These are phyloP conservation scores for Furcasterigmium furcatum DNA, from an alignment of 2,329 filamentous ascomycete species.

Conservation along the genomic window DNA sequence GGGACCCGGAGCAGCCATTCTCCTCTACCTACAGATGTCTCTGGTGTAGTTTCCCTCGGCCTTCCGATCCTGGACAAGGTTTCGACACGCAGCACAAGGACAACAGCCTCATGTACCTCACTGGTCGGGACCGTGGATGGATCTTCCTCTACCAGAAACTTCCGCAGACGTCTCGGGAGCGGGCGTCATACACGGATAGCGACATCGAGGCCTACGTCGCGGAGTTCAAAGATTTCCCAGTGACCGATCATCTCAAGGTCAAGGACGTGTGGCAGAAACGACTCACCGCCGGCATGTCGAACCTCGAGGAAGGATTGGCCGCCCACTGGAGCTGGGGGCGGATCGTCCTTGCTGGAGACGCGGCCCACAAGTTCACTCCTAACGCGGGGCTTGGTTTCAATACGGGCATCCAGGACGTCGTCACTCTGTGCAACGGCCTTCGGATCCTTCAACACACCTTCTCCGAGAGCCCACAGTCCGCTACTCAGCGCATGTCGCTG, in stretches of 20 bases:
- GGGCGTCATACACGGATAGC: slow-evolving; percentile 16
- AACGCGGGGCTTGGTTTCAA: slow-evolving; percentile 30
- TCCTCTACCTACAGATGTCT: slow-evolving; percentile 25
- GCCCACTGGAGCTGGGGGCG: slow-evolving; percentile 29
- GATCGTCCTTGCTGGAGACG: slow-evolving; percentile 30
- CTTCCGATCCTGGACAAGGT: slow-evolving; percentile 16
- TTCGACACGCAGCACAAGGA: slow-evolving; percentile 25
- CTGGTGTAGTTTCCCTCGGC: slow-evolving; percentile 27
- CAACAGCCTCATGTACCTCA: slow-evolving; percentile 22
- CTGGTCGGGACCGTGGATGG: slow-evolving; percentile 22
- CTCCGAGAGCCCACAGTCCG: not conserved
- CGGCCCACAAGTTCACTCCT: slow-evolving; percentile 33
- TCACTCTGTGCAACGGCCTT: slow-evolving; percentile 23
- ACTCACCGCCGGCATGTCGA: slow-evolving; percentile 21
- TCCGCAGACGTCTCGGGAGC: slow-evolving; percentile 17
- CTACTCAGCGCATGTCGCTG: no score
- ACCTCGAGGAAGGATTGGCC: slow-evolving; percentile 32
- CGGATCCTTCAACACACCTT: not conserved
- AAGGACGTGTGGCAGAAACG: slow-evolving; percentile 23
- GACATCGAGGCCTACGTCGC: slow-evolving; percentile 20
- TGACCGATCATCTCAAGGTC: slow-evolving; percentile 21
- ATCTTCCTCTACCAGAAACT: slow-evolving; percentile 29
- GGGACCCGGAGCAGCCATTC: slow-evolving; percentile 7
- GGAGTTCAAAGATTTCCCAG: slow-evolving; percentile 19
- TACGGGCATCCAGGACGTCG: slow-evolving; percentile 27